Evolutionary conservation across 108 stramenopile species (phyloP).

Genomic region (Cylindrotheca fusiformis): DNA sequence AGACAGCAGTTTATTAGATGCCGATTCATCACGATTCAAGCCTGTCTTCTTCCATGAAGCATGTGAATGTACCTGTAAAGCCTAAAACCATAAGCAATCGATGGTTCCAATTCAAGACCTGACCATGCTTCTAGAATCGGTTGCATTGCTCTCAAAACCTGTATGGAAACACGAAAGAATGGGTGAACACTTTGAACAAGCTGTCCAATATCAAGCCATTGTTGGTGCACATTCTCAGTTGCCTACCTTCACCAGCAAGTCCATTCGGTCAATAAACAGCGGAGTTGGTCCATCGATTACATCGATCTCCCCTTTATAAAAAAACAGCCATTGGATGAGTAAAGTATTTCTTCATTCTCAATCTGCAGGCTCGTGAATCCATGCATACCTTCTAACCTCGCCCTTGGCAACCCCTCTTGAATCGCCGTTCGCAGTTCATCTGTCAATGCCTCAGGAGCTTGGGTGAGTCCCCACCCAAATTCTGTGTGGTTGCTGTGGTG

Average conservation of each 20-base stretch:
- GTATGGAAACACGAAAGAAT: neutral
- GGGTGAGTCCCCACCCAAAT: slow-evolving; percentile 63
- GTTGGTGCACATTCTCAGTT: neutral
- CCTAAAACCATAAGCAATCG: slow-evolving; percentile 67
- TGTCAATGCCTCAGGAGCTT: slow-evolving; percentile 46
- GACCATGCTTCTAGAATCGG: slow-evolving; percentile 69
- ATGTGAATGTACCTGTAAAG: slow-evolving; percentile 39
- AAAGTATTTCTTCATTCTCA: no score
- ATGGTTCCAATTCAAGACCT: slow-evolving; percentile 44
- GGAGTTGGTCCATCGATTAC: slow-evolving; percentile 40
- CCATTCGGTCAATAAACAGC: slow-evolving; percentile 36
- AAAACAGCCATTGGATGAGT: no score
- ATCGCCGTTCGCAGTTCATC: slow-evolving; percentile 31
- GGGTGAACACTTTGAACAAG: neutral
- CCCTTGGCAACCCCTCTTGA: slow-evolving; percentile 24
- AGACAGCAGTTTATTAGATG: no score
- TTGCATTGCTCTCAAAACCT: slow-evolving; percentile 42
- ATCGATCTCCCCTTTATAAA: slow-evolving; percentile 31
- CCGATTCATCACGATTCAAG: no score
- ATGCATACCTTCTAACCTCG: slow-evolving; percentile 31
- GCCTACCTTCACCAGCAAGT: slow-evolving; percentile 34
- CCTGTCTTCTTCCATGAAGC: no score
- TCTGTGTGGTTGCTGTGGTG: slow-evolving; percentile 57
- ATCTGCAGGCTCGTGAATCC: no score
- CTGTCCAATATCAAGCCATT: slow-evolving; percentile 1